phyloP scores from a whole-genome alignment of 306 rosid genomes.

The Dicorynia guianensis region DNA sequence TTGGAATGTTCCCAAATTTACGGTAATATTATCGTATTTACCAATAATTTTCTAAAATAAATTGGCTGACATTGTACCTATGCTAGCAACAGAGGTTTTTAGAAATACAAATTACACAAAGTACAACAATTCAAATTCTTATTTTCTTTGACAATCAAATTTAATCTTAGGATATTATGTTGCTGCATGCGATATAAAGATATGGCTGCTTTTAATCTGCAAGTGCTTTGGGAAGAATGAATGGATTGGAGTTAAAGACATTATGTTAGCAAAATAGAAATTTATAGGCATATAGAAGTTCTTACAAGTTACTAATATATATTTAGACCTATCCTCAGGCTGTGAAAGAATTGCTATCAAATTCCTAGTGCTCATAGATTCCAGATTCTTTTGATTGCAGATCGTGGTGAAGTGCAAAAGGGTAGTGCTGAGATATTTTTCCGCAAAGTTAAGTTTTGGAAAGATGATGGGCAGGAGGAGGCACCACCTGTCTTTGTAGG shows the following conservation, averaged over 20 bases:
- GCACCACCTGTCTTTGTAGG: constrained; percentile 99
- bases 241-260: not conserved
- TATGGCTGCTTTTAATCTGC: not conserved
- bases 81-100: constrained; percentile 18
- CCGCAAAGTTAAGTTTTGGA: constrained; percentile 89
- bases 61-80: not conserved
- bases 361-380: not conserved
- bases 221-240: constrained; percentile 12
- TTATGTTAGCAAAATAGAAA: constrained; percentile 18
- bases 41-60: not conserved
- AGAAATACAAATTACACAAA: not conserved
- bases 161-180: constrained; percentile 13
- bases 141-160: constrained; percentile 25
- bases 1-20: too few relatives aligned
- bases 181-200: constrained; percentile 12
- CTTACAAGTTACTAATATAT: not conserved
- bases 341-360: constrained; percentile 7
- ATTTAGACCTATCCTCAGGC: constrained; percentile 5
- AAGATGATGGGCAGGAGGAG: constrained; percentile 79
- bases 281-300: constrained; percentile 14
- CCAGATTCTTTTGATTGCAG: constrained; percentile 48
- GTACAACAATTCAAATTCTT: constrained; percentile 2
- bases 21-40: not conserved
- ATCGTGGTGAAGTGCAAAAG: constrained; percentile 79
- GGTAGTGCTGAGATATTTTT: constrained; percentile 85